A percentile compares a stretch with the other conserved stretches of the same genome.
Conservation (phyloP, 768 basidiomycete genomes). For the Lentinula boryana region DNA sequence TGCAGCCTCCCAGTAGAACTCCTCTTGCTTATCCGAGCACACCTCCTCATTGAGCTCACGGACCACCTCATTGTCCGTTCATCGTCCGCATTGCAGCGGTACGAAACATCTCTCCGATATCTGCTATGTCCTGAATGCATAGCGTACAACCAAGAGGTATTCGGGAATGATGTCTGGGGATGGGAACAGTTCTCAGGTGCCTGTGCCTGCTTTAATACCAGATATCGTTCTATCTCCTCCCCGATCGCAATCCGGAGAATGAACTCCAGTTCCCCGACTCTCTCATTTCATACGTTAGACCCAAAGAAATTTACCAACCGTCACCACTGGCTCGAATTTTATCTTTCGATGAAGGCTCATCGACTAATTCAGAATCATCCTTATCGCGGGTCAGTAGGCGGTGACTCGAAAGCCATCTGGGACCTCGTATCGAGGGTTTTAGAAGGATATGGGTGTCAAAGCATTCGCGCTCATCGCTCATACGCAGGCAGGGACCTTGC, state of each 20-base stretch:
- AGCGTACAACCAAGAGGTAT: slow-evolving; percentile 29
- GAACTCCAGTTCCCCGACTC: neutral
- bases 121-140: slow-evolving; percentile 32
- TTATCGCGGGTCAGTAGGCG: neutral
- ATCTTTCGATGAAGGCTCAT: slow-evolving; percentile 2
- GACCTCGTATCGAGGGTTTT: slow-evolving; percentile 3
- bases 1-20: slow-evolving; percentile 41
- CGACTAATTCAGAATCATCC: neutral
- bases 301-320: slow-evolving; percentile 1
- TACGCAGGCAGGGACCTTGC: neutral
- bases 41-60: slow-evolving; percentile 38
- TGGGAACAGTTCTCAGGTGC: slow-evolving; percentile 18
- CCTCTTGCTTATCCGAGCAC: slow-evolving; percentile 44
- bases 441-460: neutral
- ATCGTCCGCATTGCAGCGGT: slow-evolving; percentile 30
- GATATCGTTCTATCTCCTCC: slow-evolving; percentile 1
- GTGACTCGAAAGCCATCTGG: neutral
- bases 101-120: slow-evolving; percentile 32
- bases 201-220: slow-evolving; percentile 3
- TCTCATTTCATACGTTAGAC: neutral
- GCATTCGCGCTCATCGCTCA: neutral
- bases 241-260: neutral
- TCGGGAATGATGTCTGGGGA: slow-evolving; percentile 27
- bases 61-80: slow-evolving; percentile 35
- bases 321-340: slow-evolving; percentile 5